Evolutionary conservation across 768 basidiomycete species (phyloP), one percentile per base, ranked within the genome.

Genomic region (Agaricus blazei): DNA sequence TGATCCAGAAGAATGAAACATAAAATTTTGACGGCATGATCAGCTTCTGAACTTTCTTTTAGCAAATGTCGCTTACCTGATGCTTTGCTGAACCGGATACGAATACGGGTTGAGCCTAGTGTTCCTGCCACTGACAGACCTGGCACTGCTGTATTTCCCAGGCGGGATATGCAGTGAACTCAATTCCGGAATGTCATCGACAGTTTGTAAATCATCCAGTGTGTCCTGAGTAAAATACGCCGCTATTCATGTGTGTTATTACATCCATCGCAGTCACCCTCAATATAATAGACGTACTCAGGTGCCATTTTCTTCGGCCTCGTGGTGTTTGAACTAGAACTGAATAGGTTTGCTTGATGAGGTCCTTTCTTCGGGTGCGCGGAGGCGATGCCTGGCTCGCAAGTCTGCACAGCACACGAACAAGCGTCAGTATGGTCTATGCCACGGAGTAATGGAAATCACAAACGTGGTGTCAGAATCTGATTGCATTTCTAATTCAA

Each of bases 261-360:
- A 11, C 41, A 14, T 48, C 34, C 26, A 50, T n/a, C 6, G 6
- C 31, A 28, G 26, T 36, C 44, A n/a, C 51, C 37, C 26, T 48
- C 15, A 48, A 24, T 61, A 58, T n/a, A 19, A 34, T 44, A 56
- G 40, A 65, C 85, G 51, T 66, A 89, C 88, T 90, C 31, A 91
- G 75, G 61, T 91, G 88, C 88, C 88, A 90, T 62, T 91, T 91
- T 59, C 84, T 76, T 55, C 79, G 78, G n/a, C 87, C 87, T 53
- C 74, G 69, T 19, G 76, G 62, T 2, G 81, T 84, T n/a, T 85
- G 77, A 37, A 89, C 85, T 61, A 77, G 87, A 28, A 88, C 88
- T 7, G 87, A 89, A 65, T 88, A 91, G 0, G 88, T 90, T 66
- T 91, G 88, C 63, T 90, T 90, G 55, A 88, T 77, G 28, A 90